Evolutionary conservation across 768 basidiomycete species (phyloP).

Genomic region (Ephemerocybe angulata): DNA sequence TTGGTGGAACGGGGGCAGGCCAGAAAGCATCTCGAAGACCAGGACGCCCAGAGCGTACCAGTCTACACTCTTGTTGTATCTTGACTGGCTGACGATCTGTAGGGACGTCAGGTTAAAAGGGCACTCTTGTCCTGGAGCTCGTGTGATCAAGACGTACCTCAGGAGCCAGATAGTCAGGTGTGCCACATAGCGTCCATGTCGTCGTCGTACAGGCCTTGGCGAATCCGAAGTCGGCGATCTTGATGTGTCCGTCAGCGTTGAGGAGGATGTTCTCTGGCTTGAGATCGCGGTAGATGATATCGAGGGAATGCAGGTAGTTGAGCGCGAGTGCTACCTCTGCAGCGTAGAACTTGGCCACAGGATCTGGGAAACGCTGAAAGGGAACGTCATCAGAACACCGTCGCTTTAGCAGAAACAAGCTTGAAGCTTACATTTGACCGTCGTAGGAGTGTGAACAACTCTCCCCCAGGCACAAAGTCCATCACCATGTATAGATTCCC

Average conservation of each 20-base stretch:
- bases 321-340: conserved; percentile 93
- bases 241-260: conserved; percentile 93
- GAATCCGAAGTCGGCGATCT: conserved; percentile 96
- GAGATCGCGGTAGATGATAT: conserved; percentile 95
- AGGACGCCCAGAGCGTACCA: conserved; percentile 99
- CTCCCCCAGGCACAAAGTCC: conserved; percentile 95
- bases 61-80: conserved; percentile 96
- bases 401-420: conserved; percentile 12
- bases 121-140: background rate
- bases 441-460: conserved; percentile 89
- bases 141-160: conserved; percentile 52
- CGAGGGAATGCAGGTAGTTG: conserved; percentile 78
- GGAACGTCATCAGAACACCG: conserved; percentile 12
- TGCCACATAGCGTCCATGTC: conserved; percentile 95
- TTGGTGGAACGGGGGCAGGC: conserved; percentile 92
- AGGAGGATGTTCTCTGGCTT: conserved; percentile 97
- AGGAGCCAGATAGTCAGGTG: conserved; percentile 95
- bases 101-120: conserved; percentile 8
- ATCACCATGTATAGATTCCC: conserved; percentile 97
- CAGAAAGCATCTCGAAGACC: conserved; percentile 96
- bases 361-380: conserved; percentile 84
- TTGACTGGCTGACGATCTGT: conserved; percentile 72
- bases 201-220: conserved; percentile 84
- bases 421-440: conserved; percentile 71
- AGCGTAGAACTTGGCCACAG: conserved; percentile 96